Conservation (phyloP, 208 protist genomes). For the Histomonas meleagridis region DNA sequence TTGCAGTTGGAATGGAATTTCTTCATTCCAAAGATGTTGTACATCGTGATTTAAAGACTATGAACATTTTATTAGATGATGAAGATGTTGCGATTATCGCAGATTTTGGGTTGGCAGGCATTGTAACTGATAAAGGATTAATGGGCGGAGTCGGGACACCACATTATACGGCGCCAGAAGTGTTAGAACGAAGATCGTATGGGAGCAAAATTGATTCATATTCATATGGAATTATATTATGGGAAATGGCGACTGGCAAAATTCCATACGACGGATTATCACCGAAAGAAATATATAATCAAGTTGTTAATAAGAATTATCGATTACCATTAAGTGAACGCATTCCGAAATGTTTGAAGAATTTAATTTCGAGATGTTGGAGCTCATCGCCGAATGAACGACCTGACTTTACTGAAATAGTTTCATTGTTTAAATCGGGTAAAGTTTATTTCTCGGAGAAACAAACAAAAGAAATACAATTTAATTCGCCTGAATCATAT, state of each 20-base stretch:
- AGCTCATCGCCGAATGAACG: neutral
- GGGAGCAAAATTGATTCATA: neutral
- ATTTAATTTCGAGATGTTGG: neutral
- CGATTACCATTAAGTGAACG: neutral
- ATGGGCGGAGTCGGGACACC: neutral
- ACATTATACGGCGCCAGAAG: constrained; percentile 18
- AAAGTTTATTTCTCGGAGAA: neutral
- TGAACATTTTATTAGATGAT: neutral
- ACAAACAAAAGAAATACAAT: too few species aligned
- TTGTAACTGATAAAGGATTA: constrained; percentile 11
- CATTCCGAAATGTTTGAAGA: neutral
- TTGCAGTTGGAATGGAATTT: neutral
- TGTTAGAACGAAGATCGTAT: neutral
- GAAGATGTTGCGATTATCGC: neutral
- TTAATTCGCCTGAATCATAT: neutral
- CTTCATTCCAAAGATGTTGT: constrained; percentile 7
- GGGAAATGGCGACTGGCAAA: constrained; percentile 7
- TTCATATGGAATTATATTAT: neutral
- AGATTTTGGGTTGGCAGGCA: neutral
- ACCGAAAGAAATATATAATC: neutral
- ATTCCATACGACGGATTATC: neutral
- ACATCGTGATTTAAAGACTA: constrained; percentile 27
- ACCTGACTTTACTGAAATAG: constrained; percentile 27
- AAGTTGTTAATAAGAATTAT: neutral
- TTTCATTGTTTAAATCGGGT: neutral